Conservation (phyloP, 2,329 filamentous ascomycete species). For the Aspergillus fructus region DNA sequence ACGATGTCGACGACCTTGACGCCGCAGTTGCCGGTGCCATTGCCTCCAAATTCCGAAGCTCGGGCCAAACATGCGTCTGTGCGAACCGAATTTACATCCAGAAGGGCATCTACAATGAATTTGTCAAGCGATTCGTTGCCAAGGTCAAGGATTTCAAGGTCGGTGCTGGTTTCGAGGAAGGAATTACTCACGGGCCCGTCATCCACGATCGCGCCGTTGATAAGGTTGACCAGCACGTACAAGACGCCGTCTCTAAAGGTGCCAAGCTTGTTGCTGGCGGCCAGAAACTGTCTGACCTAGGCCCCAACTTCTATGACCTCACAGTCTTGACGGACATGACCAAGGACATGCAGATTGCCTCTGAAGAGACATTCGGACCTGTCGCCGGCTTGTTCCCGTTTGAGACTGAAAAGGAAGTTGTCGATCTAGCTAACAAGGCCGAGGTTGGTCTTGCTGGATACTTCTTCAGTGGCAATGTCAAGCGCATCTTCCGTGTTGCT, state of each 20-base stretch:
- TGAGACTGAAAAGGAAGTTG: constrained; percentile 82
- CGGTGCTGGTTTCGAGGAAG: constrained; percentile 46
- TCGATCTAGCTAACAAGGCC: constrained; percentile 75
- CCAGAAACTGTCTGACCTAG: constrained; percentile 69
- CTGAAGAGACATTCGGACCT: constrained; percentile 93
- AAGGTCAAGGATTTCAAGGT: constrained; percentile 52
- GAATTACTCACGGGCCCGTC: constrained; percentile 50
- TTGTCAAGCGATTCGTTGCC: constrained; percentile 56
- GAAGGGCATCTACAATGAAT: constrained; percentile 51
- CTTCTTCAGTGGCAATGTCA: constrained; percentile 72
- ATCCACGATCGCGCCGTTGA: constrained; percentile 77
- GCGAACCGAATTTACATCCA: constrained; percentile 61
- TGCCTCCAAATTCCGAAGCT: constrained; percentile 86
- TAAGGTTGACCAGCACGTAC: constrained; percentile 78
- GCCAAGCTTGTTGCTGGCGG: constrained; percentile 75
- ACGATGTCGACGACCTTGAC: constrained; percentile 82
- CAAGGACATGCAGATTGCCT: constrained; percentile 76
- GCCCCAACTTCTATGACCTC: constrained; percentile 82
- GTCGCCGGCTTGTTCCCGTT: constrained; percentile 89
- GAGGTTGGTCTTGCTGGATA: constrained; percentile 91
- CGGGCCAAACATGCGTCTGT: constrained; percentile 93
- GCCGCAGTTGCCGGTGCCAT: constrained; percentile 79
- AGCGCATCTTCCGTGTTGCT: constrained; percentile 59
- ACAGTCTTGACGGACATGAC: constrained; percentile 89
- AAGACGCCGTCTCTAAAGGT: constrained; percentile 75